These are phyloP conservation scores for Tuber aestivum DNA, from an alignment of 495 filamentous ascomycete species.

Conservation along the genomic window DNA sequence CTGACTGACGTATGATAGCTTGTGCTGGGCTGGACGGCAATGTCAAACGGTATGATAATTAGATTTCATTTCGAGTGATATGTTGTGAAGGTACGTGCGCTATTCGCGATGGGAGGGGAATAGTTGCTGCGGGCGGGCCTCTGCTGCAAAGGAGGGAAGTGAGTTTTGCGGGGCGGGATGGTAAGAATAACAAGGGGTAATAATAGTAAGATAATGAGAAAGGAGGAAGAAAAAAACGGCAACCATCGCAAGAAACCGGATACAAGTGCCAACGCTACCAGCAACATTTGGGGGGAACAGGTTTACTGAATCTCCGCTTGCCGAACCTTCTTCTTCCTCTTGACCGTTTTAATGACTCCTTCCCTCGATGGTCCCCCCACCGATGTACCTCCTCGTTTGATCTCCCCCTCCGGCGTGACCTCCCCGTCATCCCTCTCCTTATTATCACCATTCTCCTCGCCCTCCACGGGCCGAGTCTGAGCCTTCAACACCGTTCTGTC, in stretches of 20 bases:
- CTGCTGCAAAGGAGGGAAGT: background rate
- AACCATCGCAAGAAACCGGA: background rate
- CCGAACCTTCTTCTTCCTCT: slow-evolving; percentile 42
- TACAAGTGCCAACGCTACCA: background rate
- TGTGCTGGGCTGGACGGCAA: no score
- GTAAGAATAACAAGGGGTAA: background rate
- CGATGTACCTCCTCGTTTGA: background rate
- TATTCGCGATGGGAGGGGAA: background rate
- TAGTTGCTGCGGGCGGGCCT: background rate
- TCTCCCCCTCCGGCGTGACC: slow-evolving; percentile 1
- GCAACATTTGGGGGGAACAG: background rate
- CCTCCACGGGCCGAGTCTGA: slow-evolving; percentile 9
- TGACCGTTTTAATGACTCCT: slow-evolving; percentile 33
- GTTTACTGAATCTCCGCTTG: slow-evolving; percentile 39
- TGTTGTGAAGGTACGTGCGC: background rate
- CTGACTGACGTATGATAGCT: background rate
- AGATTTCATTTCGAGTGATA: background rate
- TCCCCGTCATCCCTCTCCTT: background rate
- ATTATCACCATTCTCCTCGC: background rate
- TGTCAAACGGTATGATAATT: background rate
- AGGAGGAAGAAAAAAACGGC: background rate
- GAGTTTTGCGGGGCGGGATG: background rate
- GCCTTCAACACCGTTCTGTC: slow-evolving; percentile 38
- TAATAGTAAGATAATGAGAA: background rate
- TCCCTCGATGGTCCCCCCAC: slow-evolving; percentile 3